Base-by-base conservation (phyloP, 768 basidiomycete species). In the Lactarius evosmus region DNA sequence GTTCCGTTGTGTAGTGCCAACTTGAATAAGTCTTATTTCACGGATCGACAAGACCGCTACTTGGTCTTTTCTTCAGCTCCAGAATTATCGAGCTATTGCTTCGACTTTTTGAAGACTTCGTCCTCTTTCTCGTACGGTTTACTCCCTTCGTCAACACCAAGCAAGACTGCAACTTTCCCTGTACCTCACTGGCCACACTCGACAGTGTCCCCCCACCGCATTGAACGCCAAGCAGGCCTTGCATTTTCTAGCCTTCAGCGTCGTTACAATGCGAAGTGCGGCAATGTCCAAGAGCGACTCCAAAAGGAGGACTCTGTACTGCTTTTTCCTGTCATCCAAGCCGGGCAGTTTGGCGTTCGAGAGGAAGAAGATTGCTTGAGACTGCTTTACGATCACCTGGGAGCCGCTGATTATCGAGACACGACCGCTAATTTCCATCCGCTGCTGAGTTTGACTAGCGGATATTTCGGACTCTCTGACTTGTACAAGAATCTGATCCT, bases 11-110 rank as follows among this genome's bases (percentile, higher is more conserved):
- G 3, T 70, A 98, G 96, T 1, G 97, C 97, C 9, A 99, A 99
- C 74, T 80, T 98, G 44, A 95, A 90, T 71, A 80, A 83, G 66
- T 91, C 95, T 16, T 99, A 99, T 74, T 99, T 98, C 70, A 89
- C 93, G 0, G 83, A 98, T 69, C 86, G 97, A 19, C 94, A 97
- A 76, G 97, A 99, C 74, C 90, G 97, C 27, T 98, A 98, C 73
- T 74, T 98, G 11, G 84, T 86, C 61, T 88, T 99, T 72, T 72
- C 72, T 0, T 74, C 73, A 3, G 85, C 93, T 63, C 77, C 82
- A 0, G 70, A 71, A 1, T 76, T 98, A 4, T 85, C 94, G 1
- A 83, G 89, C 57, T 98, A 98, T 72, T 94, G 95, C 68, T 82
- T 84, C 66, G 83, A 86, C 30, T 94, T 96, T 70, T 77, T 96